Conservation (phyloP, 345 rosid species). For the Eucalyptus victrix region DNA sequence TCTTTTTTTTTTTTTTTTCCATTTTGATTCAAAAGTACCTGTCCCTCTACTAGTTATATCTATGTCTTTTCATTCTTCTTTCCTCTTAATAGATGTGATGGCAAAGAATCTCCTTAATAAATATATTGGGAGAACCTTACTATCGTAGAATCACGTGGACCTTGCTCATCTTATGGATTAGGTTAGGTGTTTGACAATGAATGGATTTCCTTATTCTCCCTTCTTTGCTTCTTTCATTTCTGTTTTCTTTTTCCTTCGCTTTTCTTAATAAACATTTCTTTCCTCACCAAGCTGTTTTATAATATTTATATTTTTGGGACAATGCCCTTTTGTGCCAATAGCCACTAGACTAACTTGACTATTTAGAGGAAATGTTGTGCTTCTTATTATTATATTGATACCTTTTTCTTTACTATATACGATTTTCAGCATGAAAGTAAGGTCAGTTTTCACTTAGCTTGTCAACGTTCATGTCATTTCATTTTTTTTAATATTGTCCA, state of each 20-base stretch:
- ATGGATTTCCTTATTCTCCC: background rate
- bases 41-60: background rate
- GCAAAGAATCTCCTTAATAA: background rate
- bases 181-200: background rate
- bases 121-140: background rate
- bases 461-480: background rate
- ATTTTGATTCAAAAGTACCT: too few relatives aligned
- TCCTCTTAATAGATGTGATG: background rate
- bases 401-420: background rate
- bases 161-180: background rate
- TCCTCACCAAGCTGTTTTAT: background rate
- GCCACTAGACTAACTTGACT: background rate
- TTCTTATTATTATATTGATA: too few relatives aligned
- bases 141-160: background rate
- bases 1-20: too few relatives aligned
- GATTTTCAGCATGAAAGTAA: too few relatives aligned
- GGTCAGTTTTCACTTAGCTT: background rate
- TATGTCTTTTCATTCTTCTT: background rate
- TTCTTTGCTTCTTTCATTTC: background rate
- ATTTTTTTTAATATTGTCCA: background rate
- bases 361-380: background rate
- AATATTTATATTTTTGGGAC: background rate
- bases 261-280: background rate
- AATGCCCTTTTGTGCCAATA: too few relatives aligned
- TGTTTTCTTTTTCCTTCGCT: background rate